A percentile compares a stretch with the other conserved stretches of the same genome.
Evolutionary conservation across 805 yeast genomes (phyloP).

Genomic region (Hanseniaspora occidentalis): DNA sequence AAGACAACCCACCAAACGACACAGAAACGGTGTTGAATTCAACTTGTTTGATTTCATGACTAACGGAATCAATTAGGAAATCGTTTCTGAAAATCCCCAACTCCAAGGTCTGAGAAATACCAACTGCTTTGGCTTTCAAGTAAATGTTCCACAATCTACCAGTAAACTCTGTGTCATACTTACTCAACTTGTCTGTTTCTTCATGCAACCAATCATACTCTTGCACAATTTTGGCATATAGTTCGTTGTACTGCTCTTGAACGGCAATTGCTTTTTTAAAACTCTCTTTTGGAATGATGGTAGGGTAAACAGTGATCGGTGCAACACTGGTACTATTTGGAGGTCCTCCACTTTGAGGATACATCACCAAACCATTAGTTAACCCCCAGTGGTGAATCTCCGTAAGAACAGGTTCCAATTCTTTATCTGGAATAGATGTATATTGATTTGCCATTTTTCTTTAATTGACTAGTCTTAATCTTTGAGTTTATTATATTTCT

Average conservation of each 20-base stretch:
- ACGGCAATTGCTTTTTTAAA: constrained; percentile 56
- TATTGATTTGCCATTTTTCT: not conserved
- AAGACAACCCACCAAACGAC: constrained; percentile 83
- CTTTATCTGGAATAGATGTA: constrained; percentile 20
- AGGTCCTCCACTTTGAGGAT: constrained; percentile 35
- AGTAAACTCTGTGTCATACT: constrained; percentile 65
- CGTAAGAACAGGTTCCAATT: constrained; percentile 23
- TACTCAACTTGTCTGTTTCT: constrained; percentile 41
- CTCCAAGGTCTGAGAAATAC: constrained; percentile 52
- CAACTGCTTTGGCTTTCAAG: constrained; percentile 32
- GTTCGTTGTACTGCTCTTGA: constrained; percentile 55
- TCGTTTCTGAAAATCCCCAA: constrained; percentile 86
- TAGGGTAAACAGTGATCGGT: constrained; percentile 84
- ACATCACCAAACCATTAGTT: constrained; percentile 72
- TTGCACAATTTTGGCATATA: constrained; percentile 56
- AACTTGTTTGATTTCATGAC: constrained; percentile 65
- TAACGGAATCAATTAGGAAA: constrained; percentile 49
- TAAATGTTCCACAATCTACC: constrained; percentile 61
- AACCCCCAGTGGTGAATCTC: constrained; percentile 63
- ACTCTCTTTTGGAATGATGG: constrained; percentile 64
- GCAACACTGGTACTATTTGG: constrained; percentile 45
- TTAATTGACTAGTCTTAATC: not conserved
- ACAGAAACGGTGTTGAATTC: constrained; percentile 95
- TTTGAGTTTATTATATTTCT: not conserved
- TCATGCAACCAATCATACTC: constrained; percentile 47